Evolutionary conservation across 345 rosid species (phyloP), one percentile per base, ranked within the genome.

Genomic region (Eutrema heterophyllum): DNA sequence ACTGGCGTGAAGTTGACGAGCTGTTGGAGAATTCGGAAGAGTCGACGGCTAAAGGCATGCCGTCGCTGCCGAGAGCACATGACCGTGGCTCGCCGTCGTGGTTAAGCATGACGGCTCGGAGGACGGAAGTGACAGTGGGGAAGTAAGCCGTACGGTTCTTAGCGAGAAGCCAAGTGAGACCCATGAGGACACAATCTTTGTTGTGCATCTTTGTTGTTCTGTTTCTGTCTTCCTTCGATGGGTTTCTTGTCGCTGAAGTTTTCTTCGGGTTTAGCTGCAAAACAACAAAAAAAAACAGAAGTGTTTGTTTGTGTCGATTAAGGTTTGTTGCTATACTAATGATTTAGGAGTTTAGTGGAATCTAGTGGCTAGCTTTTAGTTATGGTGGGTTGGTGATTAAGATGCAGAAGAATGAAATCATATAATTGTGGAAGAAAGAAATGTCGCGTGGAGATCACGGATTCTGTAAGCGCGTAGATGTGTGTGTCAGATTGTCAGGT

Each of bases 121-220:
- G 71, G 46, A 94, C 96, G 0, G 88, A 83, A 9, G 98, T 82
- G 49, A 89, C 93, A 0, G 97, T 89, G 59, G 80, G 87, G 65
- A 92, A 86, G 83, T 94, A 94, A 39, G 97, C 86, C 0, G 89
- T 63, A 18, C 88, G 91, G 54, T 91, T 85, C 81, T 85, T 89
- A 36, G 92, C 87, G 5, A 94, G 90, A 33, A 94, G 97, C 98
- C 98, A 94, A 45, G 98, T 89, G 44, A 94, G 87, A 48, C 96
- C 98, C 98, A 94, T 94, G 49, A 91, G 80, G 54, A 86, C 86
- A 82, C 98, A 94, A 71, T 94, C 96, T 81, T 87, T 91, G 83
- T 85, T 81, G 68, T 80, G 97, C 89, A 94, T 91, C 82, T 81
- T 91, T 66, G 87, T 65, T 51, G 92, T 84, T 84, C 97, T 87